Conservation (phyloP, 805 yeast genomes). For the Brettanomyces nanus region DNA sequence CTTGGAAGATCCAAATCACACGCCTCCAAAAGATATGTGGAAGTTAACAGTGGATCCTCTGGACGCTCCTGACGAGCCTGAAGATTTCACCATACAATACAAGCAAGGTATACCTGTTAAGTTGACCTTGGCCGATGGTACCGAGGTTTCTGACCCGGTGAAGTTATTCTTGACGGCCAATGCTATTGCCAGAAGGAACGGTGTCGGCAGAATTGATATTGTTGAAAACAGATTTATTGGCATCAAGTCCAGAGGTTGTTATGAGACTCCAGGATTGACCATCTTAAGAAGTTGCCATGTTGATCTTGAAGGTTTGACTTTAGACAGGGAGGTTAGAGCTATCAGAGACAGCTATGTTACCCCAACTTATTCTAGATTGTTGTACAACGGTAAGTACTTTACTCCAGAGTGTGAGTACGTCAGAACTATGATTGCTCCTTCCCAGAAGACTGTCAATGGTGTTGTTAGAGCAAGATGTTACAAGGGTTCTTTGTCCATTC, state of each 20-base stretch:
- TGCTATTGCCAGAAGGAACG: slow-evolving; percentile 95
- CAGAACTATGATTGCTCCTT: slow-evolving; percentile 88
- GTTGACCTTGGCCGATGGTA: slow-evolving; percentile 56
- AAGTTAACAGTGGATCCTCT: slow-evolving; percentile 92
- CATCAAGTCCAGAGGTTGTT: slow-evolving; percentile 98
- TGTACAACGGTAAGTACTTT: slow-evolving; percentile 97
- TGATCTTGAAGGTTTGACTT: slow-evolving; percentile 92
- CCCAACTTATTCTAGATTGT: slow-evolving; percentile 77
- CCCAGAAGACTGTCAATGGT: slow-evolving; percentile 94
- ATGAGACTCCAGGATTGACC: slow-evolving; percentile 98
- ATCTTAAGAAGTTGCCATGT: slow-evolving; percentile 88
- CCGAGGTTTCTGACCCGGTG: slow-evolving; percentile 70
- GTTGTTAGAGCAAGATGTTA: slow-evolving; percentile 87
- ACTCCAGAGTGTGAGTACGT: slow-evolving; percentile 97
- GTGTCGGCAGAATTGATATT: slow-evolving; percentile 98
- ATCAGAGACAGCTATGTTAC: slow-evolving; percentile 96
- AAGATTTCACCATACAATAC: slow-evolving; percentile 75
- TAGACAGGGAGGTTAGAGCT: slow-evolving; percentile 96
- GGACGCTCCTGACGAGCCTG: slow-evolving; percentile 93
- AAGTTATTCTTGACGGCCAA: slow-evolving; percentile 90
- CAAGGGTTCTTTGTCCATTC: slow-evolving; percentile 77
- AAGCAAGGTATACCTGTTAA: slow-evolving; percentile 83
- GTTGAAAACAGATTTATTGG: slow-evolving; percentile 99
- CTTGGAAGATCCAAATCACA: slow-evolving; percentile 95
- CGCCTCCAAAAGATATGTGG: slow-evolving; percentile 99